These are phyloP conservation scores for Hymenoscyphus albidus DNA, from an alignment of 2,329 filamentous ascomycete species.

Conservation along the genomic window DNA sequence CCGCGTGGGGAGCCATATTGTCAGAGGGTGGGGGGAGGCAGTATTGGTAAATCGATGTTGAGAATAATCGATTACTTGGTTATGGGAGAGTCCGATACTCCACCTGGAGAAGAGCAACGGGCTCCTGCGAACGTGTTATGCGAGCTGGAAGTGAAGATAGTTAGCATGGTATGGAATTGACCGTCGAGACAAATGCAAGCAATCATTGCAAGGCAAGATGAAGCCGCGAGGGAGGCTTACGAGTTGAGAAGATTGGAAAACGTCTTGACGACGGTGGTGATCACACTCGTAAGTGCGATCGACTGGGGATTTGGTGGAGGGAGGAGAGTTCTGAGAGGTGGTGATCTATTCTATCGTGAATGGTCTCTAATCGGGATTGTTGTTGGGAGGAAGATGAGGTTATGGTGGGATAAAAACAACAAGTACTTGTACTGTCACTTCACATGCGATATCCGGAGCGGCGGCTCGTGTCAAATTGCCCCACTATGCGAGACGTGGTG, in stretches of 20 bases:
- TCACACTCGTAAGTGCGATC: slow-evolving; percentile 35
- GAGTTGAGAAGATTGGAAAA: slow-evolving; percentile 98
- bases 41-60: slow-evolving; percentile 31
- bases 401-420: slow-evolving; percentile 6
- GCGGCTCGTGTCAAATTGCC: not conserved
- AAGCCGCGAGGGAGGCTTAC: slow-evolving; percentile 51
- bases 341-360: not conserved
- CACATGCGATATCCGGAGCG: not conserved
- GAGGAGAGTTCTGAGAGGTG: slow-evolving; percentile 1
- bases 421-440: not conserved
- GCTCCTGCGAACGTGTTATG: slow-evolving; percentile 96
- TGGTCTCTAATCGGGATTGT: slow-evolving; percentile 6
- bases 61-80: slow-evolving; percentile 47
- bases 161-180: slow-evolving; percentile 3
- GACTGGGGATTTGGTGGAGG: slow-evolving; percentile 13
- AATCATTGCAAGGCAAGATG: not conserved
- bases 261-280: slow-evolving; percentile 72
- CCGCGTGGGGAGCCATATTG: slow-evolving; percentile 90
- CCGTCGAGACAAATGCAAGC: not conserved
- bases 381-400: slow-evolving; percentile 10
- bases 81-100: slow-evolving; percentile 67
- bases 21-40: slow-evolving; percentile 25
- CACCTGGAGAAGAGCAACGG: slow-evolving; percentile 87
- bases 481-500: not conserved
- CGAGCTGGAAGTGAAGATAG: slow-evolving; percentile 51